Conservation (phyloP, 768 basidiomycete species). For the Termitomyces sp. region DNA sequence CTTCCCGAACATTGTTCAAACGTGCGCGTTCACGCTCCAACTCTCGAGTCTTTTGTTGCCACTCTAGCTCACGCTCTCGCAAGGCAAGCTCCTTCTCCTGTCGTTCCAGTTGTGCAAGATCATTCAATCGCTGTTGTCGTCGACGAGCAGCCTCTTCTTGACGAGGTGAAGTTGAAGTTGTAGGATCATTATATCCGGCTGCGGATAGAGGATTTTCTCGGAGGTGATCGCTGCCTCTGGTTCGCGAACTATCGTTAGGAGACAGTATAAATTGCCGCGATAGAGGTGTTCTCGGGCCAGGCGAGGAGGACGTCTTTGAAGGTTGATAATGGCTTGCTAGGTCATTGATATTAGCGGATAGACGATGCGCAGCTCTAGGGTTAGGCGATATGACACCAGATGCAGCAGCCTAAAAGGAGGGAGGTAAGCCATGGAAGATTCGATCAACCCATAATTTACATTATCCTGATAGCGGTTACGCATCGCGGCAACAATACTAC, state of each 20-base stretch:
- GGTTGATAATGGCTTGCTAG: slow-evolving; percentile 62
- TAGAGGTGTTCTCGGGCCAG: slow-evolving; percentile 32
- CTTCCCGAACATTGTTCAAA: slow-evolving; percentile 31
- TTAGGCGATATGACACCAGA: slow-evolving; percentile 45
- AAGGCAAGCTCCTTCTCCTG: slow-evolving; percentile 54
- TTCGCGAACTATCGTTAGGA: slow-evolving; percentile 18
- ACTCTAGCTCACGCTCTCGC: slow-evolving; percentile 49
- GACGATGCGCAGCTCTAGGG: slow-evolving; percentile 56
- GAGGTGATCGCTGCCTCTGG: slow-evolving; percentile 19
- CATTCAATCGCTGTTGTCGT: slow-evolving; percentile 40
- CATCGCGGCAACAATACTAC: slow-evolving; percentile 67
- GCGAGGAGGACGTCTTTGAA: slow-evolving; percentile 37
- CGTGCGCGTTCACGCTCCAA: slow-evolving; percentile 52
- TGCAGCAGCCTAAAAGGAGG: slow-evolving; percentile 19
- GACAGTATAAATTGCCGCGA: slow-evolving; percentile 17
- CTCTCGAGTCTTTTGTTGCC: slow-evolving; percentile 50
- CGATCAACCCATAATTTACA: slow-evolving; percentile 34
- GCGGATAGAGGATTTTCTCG: background rate
- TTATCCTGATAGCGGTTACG: slow-evolving; percentile 55
- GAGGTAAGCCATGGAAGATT: slow-evolving; percentile 4
- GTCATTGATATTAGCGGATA: slow-evolving; percentile 60
- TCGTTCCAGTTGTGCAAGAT: slow-evolving; percentile 48
- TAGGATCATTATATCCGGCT: slow-evolving; percentile 9
- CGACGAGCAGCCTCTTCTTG: slow-evolving; percentile 25
- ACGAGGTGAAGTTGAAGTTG: slow-evolving; percentile 11